phyloP scores from a whole-genome alignment of 352 stramenopile species.

The Phytophthora pluvialis region DNA sequence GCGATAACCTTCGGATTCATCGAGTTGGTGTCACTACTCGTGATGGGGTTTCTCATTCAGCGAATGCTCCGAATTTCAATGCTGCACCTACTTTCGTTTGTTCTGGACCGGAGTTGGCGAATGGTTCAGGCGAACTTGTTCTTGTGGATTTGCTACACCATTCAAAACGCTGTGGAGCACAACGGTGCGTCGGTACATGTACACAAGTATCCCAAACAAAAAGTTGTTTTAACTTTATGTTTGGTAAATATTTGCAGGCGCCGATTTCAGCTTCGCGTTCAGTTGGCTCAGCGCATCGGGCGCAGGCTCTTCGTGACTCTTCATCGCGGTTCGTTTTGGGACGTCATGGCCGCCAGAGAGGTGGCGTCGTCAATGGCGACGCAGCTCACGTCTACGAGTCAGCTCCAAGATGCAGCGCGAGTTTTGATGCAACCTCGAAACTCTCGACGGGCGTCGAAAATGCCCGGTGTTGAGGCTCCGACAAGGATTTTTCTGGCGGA shows the following conservation, averaged over 20 bases:
- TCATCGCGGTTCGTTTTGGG: conserved; percentile 2
- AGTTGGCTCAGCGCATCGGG: conserved; percentile 6
- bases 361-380: background rate
- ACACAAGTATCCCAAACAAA: background rate
- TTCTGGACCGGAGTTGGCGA: conserved; percentile 6
- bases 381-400: conserved; percentile 11
- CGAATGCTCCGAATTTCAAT: background rate
- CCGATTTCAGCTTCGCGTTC: conserved; percentile 28
- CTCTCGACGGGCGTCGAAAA: conserved; percentile 10
- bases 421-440: conserved; percentile 14
- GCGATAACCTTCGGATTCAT: background rate
- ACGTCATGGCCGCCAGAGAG: background rate
- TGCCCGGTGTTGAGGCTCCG: background rate
- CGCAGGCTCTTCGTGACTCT: conserved; percentile 8
- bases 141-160: conserved; percentile 21
- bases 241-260: background rate
- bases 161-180: conserved; percentile 14
- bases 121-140: conserved; percentile 16
- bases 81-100: background rate
- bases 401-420: conserved; percentile 22
- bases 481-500: conserved; percentile 38
- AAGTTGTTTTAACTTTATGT: background rate
- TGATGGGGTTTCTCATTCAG: background rate
- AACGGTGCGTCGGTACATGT: background rate
- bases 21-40: background rate